These are phyloP conservation scores for Blumeria hordei DNA, from an alignment of 2,329 filamentous ascomycete species.

Conservation along the genomic window DNA sequence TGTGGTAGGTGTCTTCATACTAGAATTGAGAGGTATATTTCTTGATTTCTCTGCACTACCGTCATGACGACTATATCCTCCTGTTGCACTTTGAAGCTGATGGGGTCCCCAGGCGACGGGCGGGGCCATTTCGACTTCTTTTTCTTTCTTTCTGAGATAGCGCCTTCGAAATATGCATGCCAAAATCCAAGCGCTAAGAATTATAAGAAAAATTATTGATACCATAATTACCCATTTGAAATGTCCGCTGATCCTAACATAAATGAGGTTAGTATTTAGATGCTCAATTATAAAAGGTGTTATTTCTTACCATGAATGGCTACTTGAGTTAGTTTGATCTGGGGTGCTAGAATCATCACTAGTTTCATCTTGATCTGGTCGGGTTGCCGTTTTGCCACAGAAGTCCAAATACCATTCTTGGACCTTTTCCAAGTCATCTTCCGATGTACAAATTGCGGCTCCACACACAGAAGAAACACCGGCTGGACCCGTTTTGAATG, in stretches of 20 bases:
- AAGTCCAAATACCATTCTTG: constrained; percentile 46
- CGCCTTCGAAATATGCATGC: constrained; percentile 50
- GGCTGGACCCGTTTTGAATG: constrained; percentile 27
- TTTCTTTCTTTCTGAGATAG: constrained; percentile 46
- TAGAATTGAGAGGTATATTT: background rate
- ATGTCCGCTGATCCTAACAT: constrained; percentile 37
- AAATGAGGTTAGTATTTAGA: background rate
- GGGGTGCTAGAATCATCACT: constrained; percentile 4
- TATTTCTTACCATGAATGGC: background rate
- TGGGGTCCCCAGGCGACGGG: constrained; percentile 17
- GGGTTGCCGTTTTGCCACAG: constrained; percentile 23
- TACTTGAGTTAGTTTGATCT: background rate
- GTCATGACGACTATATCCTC: constrained; percentile 8
- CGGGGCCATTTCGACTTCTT: constrained; percentile 16
- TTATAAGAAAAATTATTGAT: constrained; percentile 45
- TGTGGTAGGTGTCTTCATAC: background rate
- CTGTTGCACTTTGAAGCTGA: constrained; percentile 14
- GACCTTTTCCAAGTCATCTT: constrained; percentile 27
- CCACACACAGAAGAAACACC: constrained; percentile 42
- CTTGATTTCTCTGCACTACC: constrained; percentile 3
- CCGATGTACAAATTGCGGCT: constrained; percentile 24
- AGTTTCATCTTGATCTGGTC: background rate
- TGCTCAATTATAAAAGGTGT: background rate
- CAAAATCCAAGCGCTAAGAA: constrained; percentile 39
- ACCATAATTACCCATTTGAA: constrained; percentile 68